A percentile compares a stretch with the other conserved stretches of the same genome.
These are phyloP conservation scores for Suillus fuscotomentosus DNA, from an alignment of 768 basidiomycete species.

Conservation along the genomic window DNA sequence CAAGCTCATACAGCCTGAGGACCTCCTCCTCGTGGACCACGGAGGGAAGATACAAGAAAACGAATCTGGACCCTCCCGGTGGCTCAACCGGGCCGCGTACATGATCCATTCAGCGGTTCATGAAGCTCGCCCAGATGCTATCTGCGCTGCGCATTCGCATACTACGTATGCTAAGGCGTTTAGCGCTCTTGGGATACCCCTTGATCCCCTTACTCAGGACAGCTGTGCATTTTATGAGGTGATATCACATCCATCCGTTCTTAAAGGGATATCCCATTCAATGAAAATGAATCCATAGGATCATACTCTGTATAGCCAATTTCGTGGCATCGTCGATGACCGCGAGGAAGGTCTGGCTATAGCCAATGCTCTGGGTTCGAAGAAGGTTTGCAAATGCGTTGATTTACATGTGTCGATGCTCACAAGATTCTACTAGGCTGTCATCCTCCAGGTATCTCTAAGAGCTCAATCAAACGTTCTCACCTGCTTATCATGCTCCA, in stretches of 20 bases:
- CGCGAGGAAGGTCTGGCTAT: slow-evolving; percentile 32
- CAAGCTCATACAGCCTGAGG: slow-evolving; percentile 40
- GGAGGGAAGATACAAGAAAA: slow-evolving; percentile 30
- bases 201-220: slow-evolving; percentile 35
- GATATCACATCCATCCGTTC: not conserved
- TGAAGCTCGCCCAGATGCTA: slow-evolving; percentile 33
- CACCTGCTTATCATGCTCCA: not conserved
- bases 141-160: slow-evolving; percentile 35
- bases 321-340: slow-evolving; percentile 35
- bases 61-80: slow-evolving; percentile 27
- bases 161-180: slow-evolving; percentile 37
- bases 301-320: slow-evolving; percentile 28
- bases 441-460: slow-evolving; percentile 17
- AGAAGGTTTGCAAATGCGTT: slow-evolving; percentile 17
- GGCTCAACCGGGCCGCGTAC: slow-evolving; percentile 38
- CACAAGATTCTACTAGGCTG: slow-evolving; percentile 12
- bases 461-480: not conserved
- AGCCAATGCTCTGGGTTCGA: slow-evolving; percentile 22
- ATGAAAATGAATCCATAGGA: slow-evolving; percentile 15
- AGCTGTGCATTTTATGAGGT: slow-evolving; percentile 33
- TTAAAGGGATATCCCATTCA: not conserved
- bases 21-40: slow-evolving; percentile 47
- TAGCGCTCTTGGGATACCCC: slow-evolving; percentile 30
- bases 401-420: not conserved
- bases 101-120: slow-evolving; percentile 37